Base-by-base conservation (phyloP, 2,329 filamentous ascomycete genomes). In the Fusarium sp. region DNA sequence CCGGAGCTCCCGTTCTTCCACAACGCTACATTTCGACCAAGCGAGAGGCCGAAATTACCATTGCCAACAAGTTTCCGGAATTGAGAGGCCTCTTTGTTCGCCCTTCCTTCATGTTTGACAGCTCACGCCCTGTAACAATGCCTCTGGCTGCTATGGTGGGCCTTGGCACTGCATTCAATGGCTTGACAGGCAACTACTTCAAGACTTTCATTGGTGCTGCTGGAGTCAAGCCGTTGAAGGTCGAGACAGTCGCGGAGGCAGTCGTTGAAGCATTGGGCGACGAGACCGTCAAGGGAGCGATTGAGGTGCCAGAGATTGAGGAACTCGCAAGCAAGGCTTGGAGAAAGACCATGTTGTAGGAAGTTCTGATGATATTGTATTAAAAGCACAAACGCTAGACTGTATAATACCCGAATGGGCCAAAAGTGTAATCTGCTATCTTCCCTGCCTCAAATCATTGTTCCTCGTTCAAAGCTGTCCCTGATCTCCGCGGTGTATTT, bases 401-500 rank as follows among this genome's bases (percentile, higher is more conserved):
- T 80, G 78, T 82, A 79, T 72, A 69, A 74, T 66, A 74, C 58
- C 65, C 48, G 50, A 36, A 49, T 68, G 58, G 52, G 66, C 57
- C 44, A 55, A 66, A 57, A 50, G 54, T 38, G 48, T 61, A 63
- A 64, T 68, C 26, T 64, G 59, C 42, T 38, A 54, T 36, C 45
- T 58, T 48, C 51, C 55, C 34, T 39, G 26, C 69, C 82, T 86
- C 78, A 98, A 79, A 98, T 96, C 88, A 97, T 97, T 5, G 96
- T 98, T 18, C 96, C 96, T 69, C 96, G 89, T 87, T 99, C 96
- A 79, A 99, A 99, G 80, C 92, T 98, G 78, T 99, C 96, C 77
- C 96, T 87, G 75, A 99, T 98, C 80, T 99, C 96, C 33, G 92
- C 90, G 45, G 96, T 99, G 81, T 99, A 99, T 85, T 97, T 97